Percentiles rank a stretch among this genome's conserved stretches.
These are phyloP conservation scores for Micractinium sp. DNA, from an alignment of 139 green algal genomes.

Conservation along the genomic window DNA sequence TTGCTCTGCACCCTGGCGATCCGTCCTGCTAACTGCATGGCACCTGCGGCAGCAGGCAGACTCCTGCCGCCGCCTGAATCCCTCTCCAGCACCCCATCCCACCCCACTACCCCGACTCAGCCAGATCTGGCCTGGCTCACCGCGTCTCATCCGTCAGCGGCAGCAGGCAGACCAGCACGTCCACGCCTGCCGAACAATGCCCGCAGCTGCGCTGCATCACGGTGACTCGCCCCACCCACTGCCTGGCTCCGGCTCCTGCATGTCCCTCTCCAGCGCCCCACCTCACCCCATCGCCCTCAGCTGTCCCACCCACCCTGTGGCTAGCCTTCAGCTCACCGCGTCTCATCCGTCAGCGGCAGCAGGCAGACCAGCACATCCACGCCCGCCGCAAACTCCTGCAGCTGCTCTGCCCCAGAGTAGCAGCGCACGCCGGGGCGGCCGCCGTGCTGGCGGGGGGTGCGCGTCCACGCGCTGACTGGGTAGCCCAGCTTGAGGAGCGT, in stretches of 20 bases:
- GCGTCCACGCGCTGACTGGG: conserved; percentile 59
- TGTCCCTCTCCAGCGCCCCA: neutral
- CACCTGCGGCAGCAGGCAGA: neutral
- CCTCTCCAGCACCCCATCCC: neutral
- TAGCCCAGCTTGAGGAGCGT: conserved; percentile 55
- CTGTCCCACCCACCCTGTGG: no score
- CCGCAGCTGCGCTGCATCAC: conserved; percentile 39
- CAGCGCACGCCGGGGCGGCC: conserved; percentile 9
- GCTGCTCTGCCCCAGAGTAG: conserved; percentile 37
- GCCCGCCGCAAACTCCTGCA: conserved; percentile 47
- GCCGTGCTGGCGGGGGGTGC: neutral
- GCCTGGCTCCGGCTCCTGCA: no score
- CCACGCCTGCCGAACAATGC: conserved; percentile 39
- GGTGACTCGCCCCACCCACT: no score
- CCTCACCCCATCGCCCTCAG: no score
- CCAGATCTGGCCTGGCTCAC: neutral
- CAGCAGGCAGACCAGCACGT: conserved; percentile 72
- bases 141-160: conserved; percentile 59
- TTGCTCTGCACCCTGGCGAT: no score
- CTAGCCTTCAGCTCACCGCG: conserved; percentile 12
- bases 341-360: conserved; percentile 64
- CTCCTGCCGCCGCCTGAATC: neutral
- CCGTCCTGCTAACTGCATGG: no score
- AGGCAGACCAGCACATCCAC: conserved; percentile 67
- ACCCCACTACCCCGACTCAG: no score